Percentiles rank a stretch among this genome's conserved stretches.
These are phyloP conservation scores for Fusarium ambrosium DNA, from an alignment of 2,329 filamentous ascomycete species.

Conservation along the genomic window DNA sequence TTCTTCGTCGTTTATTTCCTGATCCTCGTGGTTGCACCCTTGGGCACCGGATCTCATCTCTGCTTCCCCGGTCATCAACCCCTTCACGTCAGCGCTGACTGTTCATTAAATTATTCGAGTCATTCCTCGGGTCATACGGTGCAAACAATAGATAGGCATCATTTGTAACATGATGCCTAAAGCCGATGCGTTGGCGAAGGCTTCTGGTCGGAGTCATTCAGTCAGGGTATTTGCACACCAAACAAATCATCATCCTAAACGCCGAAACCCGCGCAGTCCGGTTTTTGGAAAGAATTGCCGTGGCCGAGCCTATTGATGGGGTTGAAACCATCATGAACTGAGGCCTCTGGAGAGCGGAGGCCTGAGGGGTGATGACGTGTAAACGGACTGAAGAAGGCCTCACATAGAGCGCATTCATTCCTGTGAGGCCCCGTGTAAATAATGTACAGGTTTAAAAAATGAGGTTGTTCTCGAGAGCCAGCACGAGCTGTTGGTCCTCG, in stretches of 20 bases:
- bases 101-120: not conserved
- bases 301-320: not conserved
- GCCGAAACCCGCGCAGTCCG: not conserved
- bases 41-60: not conserved
- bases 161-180: not conserved
- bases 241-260: not conserved
- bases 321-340: not conserved
- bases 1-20: not conserved
- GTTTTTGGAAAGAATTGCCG: conserved; percentile 1
- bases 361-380: not conserved
- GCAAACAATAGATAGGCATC: not conserved
- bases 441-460: not conserved
- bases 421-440: not conserved
- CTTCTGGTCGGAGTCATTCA: not conserved
- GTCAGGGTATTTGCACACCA: not conserved
- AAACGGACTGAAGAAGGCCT: not conserved
- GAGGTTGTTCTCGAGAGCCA: not conserved
- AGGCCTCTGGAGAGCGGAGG: not conserved
- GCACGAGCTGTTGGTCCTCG: not conserved
- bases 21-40: not conserved
- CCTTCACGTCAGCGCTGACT: not conserved
- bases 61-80: not conserved
- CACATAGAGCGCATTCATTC: not conserved
- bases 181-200: not conserved
- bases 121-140: not conserved